phyloP scores from a whole-genome alignment of 2,329 filamentous ascomycete species.

The Diaporthe ilicicola region DNA sequence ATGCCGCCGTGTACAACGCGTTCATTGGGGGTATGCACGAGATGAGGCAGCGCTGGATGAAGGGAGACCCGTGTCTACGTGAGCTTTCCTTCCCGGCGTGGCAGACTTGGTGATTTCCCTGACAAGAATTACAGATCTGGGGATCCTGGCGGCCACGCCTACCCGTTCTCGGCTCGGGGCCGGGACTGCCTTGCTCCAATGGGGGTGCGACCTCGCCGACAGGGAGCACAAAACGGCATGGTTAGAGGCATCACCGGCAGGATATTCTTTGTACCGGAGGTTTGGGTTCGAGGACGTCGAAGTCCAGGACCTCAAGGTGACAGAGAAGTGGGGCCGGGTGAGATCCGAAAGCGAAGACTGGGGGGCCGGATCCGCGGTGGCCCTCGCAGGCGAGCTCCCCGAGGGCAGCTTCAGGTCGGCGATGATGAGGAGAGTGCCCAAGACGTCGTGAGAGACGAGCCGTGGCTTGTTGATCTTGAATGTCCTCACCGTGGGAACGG shows the following conservation, averaged over 20 bases:
- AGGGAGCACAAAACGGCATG: constrained; percentile 36
- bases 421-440: constrained; percentile 39
- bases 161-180: constrained; percentile 39
- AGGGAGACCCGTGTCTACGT: constrained; percentile 40
- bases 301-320: constrained; percentile 36
- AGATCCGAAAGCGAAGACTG: constrained; percentile 37
- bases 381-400: constrained; percentile 34
- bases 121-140: constrained; percentile 31
- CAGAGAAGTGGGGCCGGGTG: constrained; percentile 8
- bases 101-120: neutral
- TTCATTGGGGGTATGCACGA: constrained; percentile 39
- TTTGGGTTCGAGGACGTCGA: constrained; percentile 40
- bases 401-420: constrained; percentile 37
- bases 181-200: constrained; percentile 39
- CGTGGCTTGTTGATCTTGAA: neutral
- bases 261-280: constrained; percentile 41
- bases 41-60: constrained; percentile 33
- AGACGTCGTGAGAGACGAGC: neutral
- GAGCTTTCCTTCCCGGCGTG: constrained; percentile 26
- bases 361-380: constrained; percentile 38
- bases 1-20: constrained; percentile 35
- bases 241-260: constrained; percentile 41
- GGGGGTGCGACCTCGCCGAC: constrained; percentile 41
- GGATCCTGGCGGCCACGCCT: constrained; percentile 37
- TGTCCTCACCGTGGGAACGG: neutral